Base-by-base conservation (phyloP, 768 basidiomycete genomes). In the Termitomyces sp. region DNA sequence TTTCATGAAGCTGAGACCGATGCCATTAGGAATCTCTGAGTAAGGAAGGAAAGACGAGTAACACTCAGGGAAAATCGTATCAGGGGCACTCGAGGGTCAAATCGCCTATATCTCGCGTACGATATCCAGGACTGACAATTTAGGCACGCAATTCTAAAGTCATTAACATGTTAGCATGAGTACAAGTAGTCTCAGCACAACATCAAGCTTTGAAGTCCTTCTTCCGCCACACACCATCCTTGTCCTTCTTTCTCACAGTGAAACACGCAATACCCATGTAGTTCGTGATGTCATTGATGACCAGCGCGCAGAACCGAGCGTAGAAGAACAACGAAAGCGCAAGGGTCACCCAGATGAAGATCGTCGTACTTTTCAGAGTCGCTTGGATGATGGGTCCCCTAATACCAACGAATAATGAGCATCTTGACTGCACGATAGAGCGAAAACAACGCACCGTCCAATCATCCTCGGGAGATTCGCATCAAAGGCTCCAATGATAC, bases 201-300 rank as follows among this genome's bases (percentile, higher is more conserved):
- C 8, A 25, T 59, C 53, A 59, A 34, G 52, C 56, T 29, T 64
- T 64, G 34, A 59, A 56, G n/a, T 61, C 61, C 56, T 67, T 65
- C 31, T 62, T 53, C 27, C 61, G 62, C 89, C 89, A 91, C 17
- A 79, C 73, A 11, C 89, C 89, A 45, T 80, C 69, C 37, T 74
- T 74, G 62, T 93, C 92, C 80, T 85, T 90, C 76, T 91, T 95
- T 54, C 86, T 78, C 44, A 97, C 94, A 16, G 90, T 93, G 67
- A 97, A 94, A 75, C 94, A 98, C 1, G 93, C 96, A 64, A 97
- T 93, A 12, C 96, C 96, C 59, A 96, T 81, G 72, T 88, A 89
- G 58, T 94, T 83, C 56, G 93, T 96, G 71, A 98, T 92, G 62
- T 95, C 89, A 58, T 71, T 73, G 64, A 95, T 93, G 54, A 95